Evolutionary conservation across 2,329 filamentous ascomycete species (phyloP), one percentile per base, ranked within the genome.

Genomic region (Zymoseptoria pseudotritici): DNA sequence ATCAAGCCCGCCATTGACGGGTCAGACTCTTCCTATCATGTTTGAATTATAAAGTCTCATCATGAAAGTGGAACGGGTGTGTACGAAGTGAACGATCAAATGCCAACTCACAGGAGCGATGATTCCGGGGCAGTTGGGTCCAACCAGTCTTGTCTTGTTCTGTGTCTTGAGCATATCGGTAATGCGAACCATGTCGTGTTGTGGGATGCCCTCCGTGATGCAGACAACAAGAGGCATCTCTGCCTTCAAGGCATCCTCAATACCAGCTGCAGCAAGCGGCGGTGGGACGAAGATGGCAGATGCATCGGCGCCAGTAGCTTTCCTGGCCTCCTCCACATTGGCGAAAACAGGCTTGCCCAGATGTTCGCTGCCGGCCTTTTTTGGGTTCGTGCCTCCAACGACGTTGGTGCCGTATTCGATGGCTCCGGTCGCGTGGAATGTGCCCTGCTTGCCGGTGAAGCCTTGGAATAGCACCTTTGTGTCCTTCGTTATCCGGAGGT

Each of bases 141-240:
- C 93, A 64, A 97, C 91, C 72, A 99, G 85, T 75, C 94, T 89
- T 69, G 93, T 97, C 86, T 97, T 97, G 83, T 81, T 87, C 82
- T 99, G 94, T 58, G 92, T 90, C 85, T 97, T 97, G 76, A 99
- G 85, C 78, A 97, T 96, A 77, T 91, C 86, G 76, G 94, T 97
- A 78, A 97, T 96, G 80, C 93, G 91, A 71, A 97, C 91, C 94
- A 99, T 99, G 81, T 99, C 92, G 78, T 97, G 91, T 80, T 97
- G 93, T 69, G 92, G 93, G 71, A 97, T 97, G 75, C 93, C 93
- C 83, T 97, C 93, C 63, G 93, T 97, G 73, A 97, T 97, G 78
- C 92, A 97, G 72, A 99, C 94, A 71, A 95, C 89, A 64, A 99
- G 86, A 67, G 91, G 90, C 61, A 99, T 87, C 80, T 99, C 94